Evolutionary conservation across 2,329 filamentous ascomycete species (phyloP), one percentile per base, ranked within the genome.

Genomic region (Pseudogymnoascus sp.): DNA sequence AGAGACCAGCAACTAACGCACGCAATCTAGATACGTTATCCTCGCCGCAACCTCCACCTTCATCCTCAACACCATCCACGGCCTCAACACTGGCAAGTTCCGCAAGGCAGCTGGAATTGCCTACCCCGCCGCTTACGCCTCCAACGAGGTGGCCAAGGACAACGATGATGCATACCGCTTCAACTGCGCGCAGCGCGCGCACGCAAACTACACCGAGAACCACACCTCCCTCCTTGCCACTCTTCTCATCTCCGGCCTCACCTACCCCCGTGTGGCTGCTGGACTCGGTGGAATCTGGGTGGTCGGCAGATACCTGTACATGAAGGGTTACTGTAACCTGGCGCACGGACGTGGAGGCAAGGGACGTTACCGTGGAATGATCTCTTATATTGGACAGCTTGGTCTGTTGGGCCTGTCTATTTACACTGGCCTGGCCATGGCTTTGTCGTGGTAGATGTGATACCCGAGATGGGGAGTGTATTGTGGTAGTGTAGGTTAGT

Each of bases 171-270:
- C 36, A n/a, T 81, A 74, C 71, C 70, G 72, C 61, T 88, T 88
- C 77, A 89, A 89, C 78, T 87, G 84, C 76, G 82, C 82, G 60
- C 84, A 87, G 69, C 81, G 83, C 58, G 80, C 84, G 8, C 86
- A 89, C 71, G 74, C 77, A 68, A 87, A 88, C 77, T 88, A 80
- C 74, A 79, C 78, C 66, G 86, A 89, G 77, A 86, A 84, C 74
- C 76, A 83, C 36, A 74, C 80, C 7, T 76, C 82, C 3, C 77
- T 82, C 70, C 69, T 87, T 9, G 77, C 74, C 21, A 74, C 78
- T 25, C 74, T 87, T 9, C 71, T 86, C 64, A 77, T 88, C 67
- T 74, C 82, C 8, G 85, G 86, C 33, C 70, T 87, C 25, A 71
- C 73, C 38, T 85, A 77, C 71, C 86, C 86, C 2, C 63, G 78